Conservation (phyloP, 108 stramenopile species). For the Fistulifera pelliculosa region DNA sequence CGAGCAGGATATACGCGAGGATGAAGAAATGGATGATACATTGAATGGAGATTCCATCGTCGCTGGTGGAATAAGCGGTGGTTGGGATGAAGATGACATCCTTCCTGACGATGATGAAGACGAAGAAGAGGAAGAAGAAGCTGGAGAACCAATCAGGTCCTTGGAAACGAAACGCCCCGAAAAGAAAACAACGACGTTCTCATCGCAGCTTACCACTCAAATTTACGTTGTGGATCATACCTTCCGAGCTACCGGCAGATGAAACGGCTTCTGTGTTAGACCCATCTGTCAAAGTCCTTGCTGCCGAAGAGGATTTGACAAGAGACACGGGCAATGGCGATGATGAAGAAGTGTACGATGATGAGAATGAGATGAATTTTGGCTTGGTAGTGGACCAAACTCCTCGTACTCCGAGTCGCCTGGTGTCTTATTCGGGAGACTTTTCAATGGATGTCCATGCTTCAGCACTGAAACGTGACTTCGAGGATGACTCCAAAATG, state of each 20-base stretch:
- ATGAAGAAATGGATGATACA: conserved; percentile 34
- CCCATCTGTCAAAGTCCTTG: conserved; percentile 2
- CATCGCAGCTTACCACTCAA: not conserved
- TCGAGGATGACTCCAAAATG: not conserved
- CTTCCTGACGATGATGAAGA: conserved; percentile 1
- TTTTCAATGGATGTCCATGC: not conserved
- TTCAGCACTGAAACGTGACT: not conserved
- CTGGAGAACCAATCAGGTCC: conserved; percentile 5
- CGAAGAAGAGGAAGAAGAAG: no score
- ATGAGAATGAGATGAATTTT: conserved; percentile 14
- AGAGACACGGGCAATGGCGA: conserved; percentile 9
- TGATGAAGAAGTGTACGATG: conserved; percentile 22
- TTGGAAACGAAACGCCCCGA: not conserved
- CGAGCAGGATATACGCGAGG: conserved; percentile 19
- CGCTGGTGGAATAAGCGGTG: not conserved
- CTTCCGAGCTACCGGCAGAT: not conserved
- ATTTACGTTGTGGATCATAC: conserved; percentile 9
- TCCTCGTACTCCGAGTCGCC: conserved; percentile 4
- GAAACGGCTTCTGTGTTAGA: not conserved
- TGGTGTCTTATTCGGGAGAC: conserved; percentile 2
- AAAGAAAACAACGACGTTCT: not conserved
- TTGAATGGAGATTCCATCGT: not conserved
- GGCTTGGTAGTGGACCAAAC: conserved; percentile 34
- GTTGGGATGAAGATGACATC: conserved; percentile 12
- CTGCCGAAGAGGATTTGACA: conserved; percentile 6